Evolutionary conservation across 2,329 filamentous ascomycete genomes (phyloP).

Genomic region (Penicillium griseofulvum): DNA sequence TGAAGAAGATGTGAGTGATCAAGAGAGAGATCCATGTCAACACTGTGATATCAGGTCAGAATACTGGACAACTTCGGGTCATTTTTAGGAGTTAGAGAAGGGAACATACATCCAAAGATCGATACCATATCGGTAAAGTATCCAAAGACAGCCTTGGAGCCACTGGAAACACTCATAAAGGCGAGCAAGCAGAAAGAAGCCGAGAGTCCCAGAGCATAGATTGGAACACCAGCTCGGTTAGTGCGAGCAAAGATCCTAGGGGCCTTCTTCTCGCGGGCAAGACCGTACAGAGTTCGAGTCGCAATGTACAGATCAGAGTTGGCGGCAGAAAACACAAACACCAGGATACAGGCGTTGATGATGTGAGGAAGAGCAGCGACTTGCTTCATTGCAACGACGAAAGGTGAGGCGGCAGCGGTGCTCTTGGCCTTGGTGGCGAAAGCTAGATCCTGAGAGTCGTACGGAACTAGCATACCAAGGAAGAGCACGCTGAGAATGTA

Average conservation of each 20-base stretch:
- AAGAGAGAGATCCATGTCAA: conserved; percentile 66
- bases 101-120: conserved; percentile 52
- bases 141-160: conserved; percentile 55
- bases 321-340: conserved; percentile 72
- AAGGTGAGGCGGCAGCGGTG: conserved; percentile 62
- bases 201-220: conserved; percentile 60
- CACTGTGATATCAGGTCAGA: conserved; percentile 25
- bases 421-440: conserved; percentile 41
- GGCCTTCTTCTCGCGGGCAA: conserved; percentile 67
- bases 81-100: not conserved
- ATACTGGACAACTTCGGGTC: not conserved
- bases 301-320: conserved; percentile 75
- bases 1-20: conserved; percentile 63
- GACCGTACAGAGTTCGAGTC: conserved; percentile 68
- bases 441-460: conserved; percentile 52
- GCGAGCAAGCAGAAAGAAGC: conserved; percentile 63
- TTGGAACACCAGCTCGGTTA: conserved; percentile 66
- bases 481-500: conserved; percentile 69
- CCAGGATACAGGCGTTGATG: conserved; percentile 67
- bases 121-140: conserved; percentile 65
- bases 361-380: conserved; percentile 61
- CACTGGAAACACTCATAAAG: conserved; percentile 60
- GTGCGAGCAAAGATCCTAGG: conserved; percentile 68
- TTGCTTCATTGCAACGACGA: conserved; percentile 65
- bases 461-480: conserved; percentile 67